Conservation (phyloP, 495 filamentous ascomycete genomes). For the Saxispiralis lemnorum region DNA sequence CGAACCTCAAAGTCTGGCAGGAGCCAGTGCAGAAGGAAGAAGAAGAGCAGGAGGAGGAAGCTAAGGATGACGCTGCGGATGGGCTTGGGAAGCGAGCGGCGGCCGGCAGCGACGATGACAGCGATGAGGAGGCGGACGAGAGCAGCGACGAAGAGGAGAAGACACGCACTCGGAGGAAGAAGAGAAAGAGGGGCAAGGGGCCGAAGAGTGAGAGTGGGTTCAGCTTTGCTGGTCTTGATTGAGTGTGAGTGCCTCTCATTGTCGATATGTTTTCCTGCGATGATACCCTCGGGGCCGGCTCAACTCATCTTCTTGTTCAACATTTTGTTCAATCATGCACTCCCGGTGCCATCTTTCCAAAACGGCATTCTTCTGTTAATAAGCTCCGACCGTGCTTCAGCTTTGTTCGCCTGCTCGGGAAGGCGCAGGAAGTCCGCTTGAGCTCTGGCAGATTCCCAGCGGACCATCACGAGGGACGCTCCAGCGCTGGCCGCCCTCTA, state of each 20-base stretch:
- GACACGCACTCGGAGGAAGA: constrained; percentile 25
- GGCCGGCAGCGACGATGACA: constrained; percentile 15
- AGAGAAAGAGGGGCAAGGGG: constrained; percentile 42
- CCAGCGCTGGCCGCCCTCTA: too few species aligned
- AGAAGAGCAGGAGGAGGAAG: constrained; percentile 26
- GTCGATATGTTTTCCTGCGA: too few species aligned
- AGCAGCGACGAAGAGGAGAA: constrained; percentile 26
- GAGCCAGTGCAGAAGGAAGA: constrained; percentile 32
- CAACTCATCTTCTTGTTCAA: too few species aligned
- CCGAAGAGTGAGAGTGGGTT: constrained; percentile 1
- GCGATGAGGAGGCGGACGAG: constrained; percentile 28
- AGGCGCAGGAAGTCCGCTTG: too few species aligned
- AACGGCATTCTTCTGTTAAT: too few species aligned
- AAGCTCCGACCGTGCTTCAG: too few species aligned
- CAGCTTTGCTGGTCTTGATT: constrained; percentile 14
- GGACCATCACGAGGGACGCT: too few species aligned
- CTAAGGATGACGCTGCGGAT: constrained; percentile 17
- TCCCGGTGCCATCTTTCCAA: too few species aligned
- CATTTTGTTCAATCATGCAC: too few species aligned
- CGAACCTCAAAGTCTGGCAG: constrained; percentile 71
- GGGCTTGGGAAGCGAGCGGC: constrained; percentile 21
- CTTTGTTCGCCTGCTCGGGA: too few species aligned
- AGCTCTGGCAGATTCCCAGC: too few species aligned
- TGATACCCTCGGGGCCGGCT: too few species aligned
- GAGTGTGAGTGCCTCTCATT: neutral